phyloP scores from a whole-genome alignment of 2,329 filamentous ascomycete genomes.

The Penicillium sp. region DNA sequence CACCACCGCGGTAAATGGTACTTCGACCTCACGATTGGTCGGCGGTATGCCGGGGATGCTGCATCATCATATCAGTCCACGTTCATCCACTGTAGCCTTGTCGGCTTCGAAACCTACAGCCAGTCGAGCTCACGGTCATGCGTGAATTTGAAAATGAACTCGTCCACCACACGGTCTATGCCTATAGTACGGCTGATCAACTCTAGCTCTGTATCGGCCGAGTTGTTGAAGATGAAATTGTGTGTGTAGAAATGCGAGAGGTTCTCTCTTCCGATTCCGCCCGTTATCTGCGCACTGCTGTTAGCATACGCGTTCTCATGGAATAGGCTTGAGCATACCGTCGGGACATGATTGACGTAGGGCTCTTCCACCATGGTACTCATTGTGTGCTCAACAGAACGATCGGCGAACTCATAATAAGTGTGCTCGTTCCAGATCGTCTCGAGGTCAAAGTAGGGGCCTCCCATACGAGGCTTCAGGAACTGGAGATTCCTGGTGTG shows the following conservation, averaged over 20 bases:
- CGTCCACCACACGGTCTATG: constrained; percentile 68
- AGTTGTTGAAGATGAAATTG: constrained; percentile 73
- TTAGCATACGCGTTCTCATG: too few relatives aligned
- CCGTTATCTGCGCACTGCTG: too few relatives aligned
- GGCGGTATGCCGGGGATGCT: constrained; percentile 58
- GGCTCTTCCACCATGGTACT: too few relatives aligned
- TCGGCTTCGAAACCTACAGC: constrained; percentile 61
- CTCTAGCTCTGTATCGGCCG: constrained; percentile 63
- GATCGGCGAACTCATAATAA: too few relatives aligned
- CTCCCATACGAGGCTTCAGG: too few relatives aligned
- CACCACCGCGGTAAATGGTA: constrained; percentile 63
- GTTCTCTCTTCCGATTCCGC: constrained; percentile 63
- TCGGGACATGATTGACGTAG: too few relatives aligned
- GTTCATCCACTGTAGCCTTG: not conserved
- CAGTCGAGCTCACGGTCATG: constrained; percentile 63
- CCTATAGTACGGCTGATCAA: constrained; percentile 70
- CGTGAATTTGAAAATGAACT: constrained; percentile 65
- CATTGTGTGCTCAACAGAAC: too few relatives aligned
- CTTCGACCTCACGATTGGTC: constrained; percentile 50
- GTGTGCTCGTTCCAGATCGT: too few relatives aligned
- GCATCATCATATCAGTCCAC: too few relatives aligned
- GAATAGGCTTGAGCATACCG: too few relatives aligned
- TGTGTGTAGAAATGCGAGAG: constrained; percentile 67
- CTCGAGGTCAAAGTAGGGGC: too few relatives aligned
- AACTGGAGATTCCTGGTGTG: too few relatives aligned